phyloP scores from a whole-genome alignment of 2,329 filamentous ascomycete genomes.

The Tolypocladium ovalisporum region DNA sequence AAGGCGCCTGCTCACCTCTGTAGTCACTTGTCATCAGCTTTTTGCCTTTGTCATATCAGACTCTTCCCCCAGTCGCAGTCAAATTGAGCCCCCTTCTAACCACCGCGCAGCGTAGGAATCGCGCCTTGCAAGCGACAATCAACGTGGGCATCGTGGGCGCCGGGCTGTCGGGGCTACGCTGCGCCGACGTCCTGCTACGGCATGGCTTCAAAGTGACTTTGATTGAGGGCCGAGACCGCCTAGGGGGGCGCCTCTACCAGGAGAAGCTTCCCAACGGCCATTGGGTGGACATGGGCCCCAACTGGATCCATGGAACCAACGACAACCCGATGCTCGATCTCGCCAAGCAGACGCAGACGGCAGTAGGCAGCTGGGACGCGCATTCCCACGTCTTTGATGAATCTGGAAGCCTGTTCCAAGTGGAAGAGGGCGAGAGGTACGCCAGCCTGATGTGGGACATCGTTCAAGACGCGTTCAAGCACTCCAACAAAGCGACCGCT shows the following conservation, averaged over 20 bases:
- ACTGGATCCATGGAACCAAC: constrained; percentile 68
- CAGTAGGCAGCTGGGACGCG: constrained; percentile 35
- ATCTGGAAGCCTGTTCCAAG: constrained; percentile 38
- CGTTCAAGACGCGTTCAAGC: constrained; percentile 54
- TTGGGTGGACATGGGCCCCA: constrained; percentile 54
- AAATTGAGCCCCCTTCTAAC: constrained; percentile 9
- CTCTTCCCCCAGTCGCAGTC: neutral
- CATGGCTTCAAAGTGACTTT: constrained; percentile 58
- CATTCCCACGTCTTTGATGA: constrained; percentile 45
- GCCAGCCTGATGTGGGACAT: constrained; percentile 55
- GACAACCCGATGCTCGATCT: constrained; percentile 61
- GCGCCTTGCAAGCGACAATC: constrained; percentile 20
- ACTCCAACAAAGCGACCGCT: constrained; percentile 46
- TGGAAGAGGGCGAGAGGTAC: constrained; percentile 32
- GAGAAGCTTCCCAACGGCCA: constrained; percentile 34
- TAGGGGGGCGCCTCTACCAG: constrained; percentile 55
- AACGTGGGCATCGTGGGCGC: constrained; percentile 60
- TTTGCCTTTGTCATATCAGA: neutral
- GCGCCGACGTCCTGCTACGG: constrained; percentile 54
- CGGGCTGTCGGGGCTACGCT: constrained; percentile 59
- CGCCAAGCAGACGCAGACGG: constrained; percentile 48
- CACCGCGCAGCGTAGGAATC: constrained; percentile 8
- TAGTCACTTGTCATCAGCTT: neutral
- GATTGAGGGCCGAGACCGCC: constrained; percentile 54
- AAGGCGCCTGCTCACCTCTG: neutral